Evolutionary conservation across 2,329 filamentous ascomycete genomes (phyloP).

Genomic region (Colletotrichum endophyticum): DNA sequence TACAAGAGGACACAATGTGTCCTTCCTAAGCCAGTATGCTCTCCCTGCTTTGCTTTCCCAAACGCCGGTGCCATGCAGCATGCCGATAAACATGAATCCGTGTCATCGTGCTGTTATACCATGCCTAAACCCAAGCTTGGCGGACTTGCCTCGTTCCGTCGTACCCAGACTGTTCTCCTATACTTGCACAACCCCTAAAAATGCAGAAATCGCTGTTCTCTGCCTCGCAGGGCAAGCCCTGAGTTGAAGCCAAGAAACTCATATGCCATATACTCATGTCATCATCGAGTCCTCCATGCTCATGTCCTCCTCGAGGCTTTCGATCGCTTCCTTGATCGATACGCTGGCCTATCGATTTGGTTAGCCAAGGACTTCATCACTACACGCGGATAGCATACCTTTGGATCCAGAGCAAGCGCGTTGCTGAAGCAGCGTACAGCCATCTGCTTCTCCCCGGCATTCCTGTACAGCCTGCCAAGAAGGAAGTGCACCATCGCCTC

Average conservation of each 20-base stretch:
- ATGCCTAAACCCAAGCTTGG: slow-evolving; percentile 7
- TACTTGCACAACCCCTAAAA: background rate
- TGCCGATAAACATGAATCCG: slow-evolving; percentile 22
- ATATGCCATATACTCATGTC: slow-evolving; percentile 41
- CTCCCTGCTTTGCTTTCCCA: slow-evolving; percentile 19
- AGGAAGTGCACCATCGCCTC: slow-evolving; percentile 97
- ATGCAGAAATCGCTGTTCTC: background rate
- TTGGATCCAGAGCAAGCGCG: slow-evolving; percentile 93
- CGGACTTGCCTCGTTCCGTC: slow-evolving; percentile 9
- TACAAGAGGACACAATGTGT: slow-evolving; percentile 1
- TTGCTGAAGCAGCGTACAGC: slow-evolving; percentile 96
- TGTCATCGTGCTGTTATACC: slow-evolving; percentile 20
- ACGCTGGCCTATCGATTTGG: slow-evolving; percentile 73
- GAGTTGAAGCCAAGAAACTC: background rate
- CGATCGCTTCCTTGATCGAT: slow-evolving; percentile 96
- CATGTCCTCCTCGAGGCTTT: slow-evolving; percentile 83
- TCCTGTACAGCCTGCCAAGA: slow-evolving; percentile 82
- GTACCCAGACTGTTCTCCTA: background rate
- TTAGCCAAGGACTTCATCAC: slow-evolving; percentile 4
- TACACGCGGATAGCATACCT: slow-evolving; percentile 64
- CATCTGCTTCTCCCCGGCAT: slow-evolving; percentile 72
- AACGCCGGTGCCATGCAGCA: slow-evolving; percentile 41
- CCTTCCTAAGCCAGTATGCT: slow-evolving; percentile 17
- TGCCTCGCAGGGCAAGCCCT: background rate
- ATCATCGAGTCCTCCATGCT: slow-evolving; percentile 72